Evolutionary conservation across 768 basidiomycete species (phyloP), one percentile per base, ranked within the genome.

Genomic region (Scleroderma citrinum): DNA sequence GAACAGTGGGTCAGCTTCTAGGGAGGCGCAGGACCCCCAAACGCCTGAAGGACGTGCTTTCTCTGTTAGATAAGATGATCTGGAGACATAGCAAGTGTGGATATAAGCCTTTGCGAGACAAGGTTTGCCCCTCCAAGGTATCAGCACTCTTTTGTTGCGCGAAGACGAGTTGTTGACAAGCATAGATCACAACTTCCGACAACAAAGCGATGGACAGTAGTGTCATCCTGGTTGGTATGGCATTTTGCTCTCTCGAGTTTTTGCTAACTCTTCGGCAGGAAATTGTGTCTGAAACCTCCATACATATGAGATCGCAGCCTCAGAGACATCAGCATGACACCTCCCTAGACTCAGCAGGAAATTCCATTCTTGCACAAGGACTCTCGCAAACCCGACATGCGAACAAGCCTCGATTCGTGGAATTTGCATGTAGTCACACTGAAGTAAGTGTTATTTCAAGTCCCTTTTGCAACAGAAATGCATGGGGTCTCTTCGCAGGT

Each of bases 91-190:
- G 72, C 0, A 84, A 80, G 56, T 89, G 86, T 56, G 76, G 76
- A 13, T 92, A 91, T 58, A 76, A 78, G 49, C 71, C 75, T n/a
- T 58, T 92, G 29, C 67, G 82, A 24, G 75, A 85, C 50, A 64
- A 73, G 23, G 63, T 73, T n/a, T 94, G 92, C 59, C 84, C 87
- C 3, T 85, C 87, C 5, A 92, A 92, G 74, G 88, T 83, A 29
- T 8, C 50, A 32, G 55, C 50, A 0, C 48, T 36, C 32, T 44
- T 20, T 35, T 38, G 13, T 44, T 19, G 40, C 1, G 10, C 17
- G 13, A 5, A 20, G 14, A 44, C 35, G 11, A 38, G 17, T 16
- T 13, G 24, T 40, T 17, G 46, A 41, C 0, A 8, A 39, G 36
- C 30, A 11, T 50, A 81, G 79, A 62, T 80, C 19, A 60, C 62